Base-by-base conservation (phyloP, 306 rosid genomes). In the Casuarina cunninghamiana region DNA sequence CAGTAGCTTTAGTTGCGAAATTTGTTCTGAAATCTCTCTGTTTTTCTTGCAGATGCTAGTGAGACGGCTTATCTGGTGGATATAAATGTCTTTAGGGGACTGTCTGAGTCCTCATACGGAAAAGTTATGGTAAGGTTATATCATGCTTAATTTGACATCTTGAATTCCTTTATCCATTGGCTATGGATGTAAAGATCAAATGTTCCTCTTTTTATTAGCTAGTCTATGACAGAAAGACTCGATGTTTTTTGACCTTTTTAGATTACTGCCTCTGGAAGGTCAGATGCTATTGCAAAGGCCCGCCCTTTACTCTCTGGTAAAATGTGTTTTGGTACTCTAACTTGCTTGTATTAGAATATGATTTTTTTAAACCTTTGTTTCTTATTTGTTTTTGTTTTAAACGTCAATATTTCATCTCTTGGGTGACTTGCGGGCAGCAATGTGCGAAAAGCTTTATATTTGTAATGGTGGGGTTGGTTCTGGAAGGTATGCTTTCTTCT, bases 401-500 rank as follows among this genome's bases (percentile, higher is more conserved):
- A 55, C 71, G 79, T 57, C 70, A 75, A 65, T 75, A 45, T 73
- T 46, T 79, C 51, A 32, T 37, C 35, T 55, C 44, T 75, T 53
- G 19, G 26, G 57, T 70, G 75, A 75, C 71, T 78, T 87, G 72
- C 74, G 78, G 81, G 78, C 96, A 94, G 98, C 90, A 72, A 92
- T 94, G 98, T 89, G 94, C 78, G 93, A 89, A 75, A 92, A 89
- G 76, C 93, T 92, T 70, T 90, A 83, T 78, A 77, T 85, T 84
- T 94, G 90, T 84, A 96, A 89, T 88, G 96, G 97, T 65, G 90
- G 89, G 87, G 85, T 92, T 85, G 98, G 94, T 78, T 90, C 92
- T 76, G 89, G 91, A 89, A 94, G 98, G 98, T 94, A 66, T 83
- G 49, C 57, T 79, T 83, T 80, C 35, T 77, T 88, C 76, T 79